Percentiles rank a stretch among this genome's conserved stretches.
Conservation (phyloP, 1,284 basidiomycete species). For the Ceratobasidium sp. region DNA sequence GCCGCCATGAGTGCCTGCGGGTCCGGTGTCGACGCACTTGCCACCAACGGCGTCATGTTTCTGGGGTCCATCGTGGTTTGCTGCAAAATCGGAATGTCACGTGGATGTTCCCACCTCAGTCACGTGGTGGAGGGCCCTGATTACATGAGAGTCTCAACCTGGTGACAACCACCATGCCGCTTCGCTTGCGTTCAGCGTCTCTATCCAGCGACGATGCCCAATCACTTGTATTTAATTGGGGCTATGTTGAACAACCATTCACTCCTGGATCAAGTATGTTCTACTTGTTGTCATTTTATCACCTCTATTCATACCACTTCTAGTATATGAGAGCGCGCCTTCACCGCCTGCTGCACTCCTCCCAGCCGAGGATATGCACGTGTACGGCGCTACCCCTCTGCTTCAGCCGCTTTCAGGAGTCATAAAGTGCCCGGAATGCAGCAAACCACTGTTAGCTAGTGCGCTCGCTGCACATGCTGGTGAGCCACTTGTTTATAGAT, state of each 20-base stretch:
- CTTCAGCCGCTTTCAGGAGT: conserved; percentile 71
- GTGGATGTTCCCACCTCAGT: not conserved
- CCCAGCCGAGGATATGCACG: conserved; percentile 84
- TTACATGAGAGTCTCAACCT: not conserved
- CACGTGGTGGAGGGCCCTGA: conserved; percentile 13
- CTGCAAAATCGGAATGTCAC: conserved; percentile 14
- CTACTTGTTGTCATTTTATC: not conserved
- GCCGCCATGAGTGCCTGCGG: conserved; percentile 40
- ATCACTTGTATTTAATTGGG: conserved; percentile 33
- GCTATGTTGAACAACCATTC: conserved; percentile 35
- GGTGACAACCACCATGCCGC: conserved; percentile 33
- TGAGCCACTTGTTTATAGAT: conserved; percentile 54
- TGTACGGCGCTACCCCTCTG: conserved; percentile 81
- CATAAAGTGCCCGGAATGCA: conserved; percentile 80
- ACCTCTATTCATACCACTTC: not conserved
- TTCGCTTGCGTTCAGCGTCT: conserved; percentile 31
- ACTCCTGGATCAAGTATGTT: conserved; percentile 28
- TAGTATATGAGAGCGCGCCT: conserved; percentile 48
- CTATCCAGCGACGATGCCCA: conserved; percentile 21
- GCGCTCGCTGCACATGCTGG: conserved; percentile 80
- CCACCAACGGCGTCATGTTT: conserved; percentile 38
- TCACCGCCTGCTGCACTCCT: conserved; percentile 85
- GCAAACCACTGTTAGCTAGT: conserved; percentile 78
- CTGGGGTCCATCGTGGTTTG: conserved; percentile 40
- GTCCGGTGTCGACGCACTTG: conserved; percentile 37